Conservation (phyloP, 495 filamentous ascomycete species). For the Penicillium angulare region DNA sequence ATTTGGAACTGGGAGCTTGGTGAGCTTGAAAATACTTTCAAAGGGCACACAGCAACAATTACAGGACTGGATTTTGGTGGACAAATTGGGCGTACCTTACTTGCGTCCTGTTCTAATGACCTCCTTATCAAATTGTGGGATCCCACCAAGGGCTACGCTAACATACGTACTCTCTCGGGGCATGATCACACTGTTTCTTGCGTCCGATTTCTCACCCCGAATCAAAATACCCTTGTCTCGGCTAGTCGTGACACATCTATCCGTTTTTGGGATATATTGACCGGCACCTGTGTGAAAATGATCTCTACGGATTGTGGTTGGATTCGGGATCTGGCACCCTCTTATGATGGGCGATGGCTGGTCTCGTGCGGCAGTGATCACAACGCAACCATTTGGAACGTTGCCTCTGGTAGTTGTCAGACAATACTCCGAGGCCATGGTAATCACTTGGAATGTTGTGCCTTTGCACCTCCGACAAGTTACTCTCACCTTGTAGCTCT, state of each 20-base stretch:
- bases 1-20: slow-evolving; percentile 97
- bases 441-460: slow-evolving; percentile 81
- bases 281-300: slow-evolving; percentile 4
- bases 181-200: slow-evolving; percentile 91
- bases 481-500: slow-evolving; percentile 72
- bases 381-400: slow-evolving; percentile 79
- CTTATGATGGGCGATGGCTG: slow-evolving; percentile 77
- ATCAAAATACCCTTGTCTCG: slow-evolving; percentile 77
- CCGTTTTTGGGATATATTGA: slow-evolving; percentile 11
- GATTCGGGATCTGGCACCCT: slow-evolving; percentile 82
- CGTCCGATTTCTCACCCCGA: slow-evolving; percentile 78
- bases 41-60: slow-evolving; percentile 86
- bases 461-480: slow-evolving; percentile 73
- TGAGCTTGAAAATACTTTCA: slow-evolving; percentile 83
- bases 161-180: slow-evolving; percentile 81
- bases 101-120: slow-evolving; percentile 87
- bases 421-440: slow-evolving; percentile 81
- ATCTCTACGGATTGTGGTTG: slow-evolving; percentile 43
- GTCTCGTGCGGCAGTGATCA: slow-evolving; percentile 79
- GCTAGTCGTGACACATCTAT: slow-evolving; percentile 47
- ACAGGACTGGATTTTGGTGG: slow-evolving; percentile 88
- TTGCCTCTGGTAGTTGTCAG: slow-evolving; percentile 59
- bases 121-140: slow-evolving; percentile 96
- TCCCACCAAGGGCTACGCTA: slow-evolving; percentile 86
- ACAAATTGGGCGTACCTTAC: slow-evolving; percentile 71